Evolutionary conservation across 305 asterid species (phyloP).

Genomic region (Fraxinus sp.): DNA sequence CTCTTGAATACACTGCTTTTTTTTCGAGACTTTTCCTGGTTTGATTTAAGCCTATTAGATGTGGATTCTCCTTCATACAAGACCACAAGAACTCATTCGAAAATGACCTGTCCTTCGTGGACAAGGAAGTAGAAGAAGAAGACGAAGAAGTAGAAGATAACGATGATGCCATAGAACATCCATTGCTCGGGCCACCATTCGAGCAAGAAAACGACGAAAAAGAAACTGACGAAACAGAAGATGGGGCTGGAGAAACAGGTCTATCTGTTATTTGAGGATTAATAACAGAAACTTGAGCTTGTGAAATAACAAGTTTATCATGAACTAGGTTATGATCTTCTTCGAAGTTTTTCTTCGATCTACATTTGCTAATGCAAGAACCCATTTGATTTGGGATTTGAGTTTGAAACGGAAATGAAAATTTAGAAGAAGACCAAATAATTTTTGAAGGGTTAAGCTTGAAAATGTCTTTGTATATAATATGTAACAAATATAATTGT

Average conservation of each 20-base stretch:
- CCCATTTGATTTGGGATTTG: conserved; percentile 43
- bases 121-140: conserved; percentile 30
- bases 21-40: conserved; percentile 14
- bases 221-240: conserved; percentile 36
- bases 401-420: neutral
- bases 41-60: conserved; percentile 29
- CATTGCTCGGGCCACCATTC: conserved; percentile 21
- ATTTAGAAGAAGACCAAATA: neutral
- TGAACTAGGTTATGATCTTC: conserved; percentile 41
- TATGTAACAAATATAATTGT: neutral
- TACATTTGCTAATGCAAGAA: conserved; percentile 82
- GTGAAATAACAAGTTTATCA: conserved; percentile 65
- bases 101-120: conserved; percentile 51
- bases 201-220: conserved; percentile 46
- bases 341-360: conserved; percentile 41
- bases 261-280: conserved; percentile 6
- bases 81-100: conserved; percentile 60
- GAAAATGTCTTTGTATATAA: neutral
- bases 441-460: neutral
- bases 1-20: conserved; percentile 4
- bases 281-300: conserved; percentile 24
- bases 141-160: conserved; percentile 30
- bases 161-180: conserved; percentile 31
- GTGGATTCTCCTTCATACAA: conserved; percentile 60
- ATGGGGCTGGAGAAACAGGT: conserved; percentile 46